phyloP scores from a whole-genome alignment of 495 filamentous ascomycete genomes.

The Astrothelium macrocarpum region DNA sequence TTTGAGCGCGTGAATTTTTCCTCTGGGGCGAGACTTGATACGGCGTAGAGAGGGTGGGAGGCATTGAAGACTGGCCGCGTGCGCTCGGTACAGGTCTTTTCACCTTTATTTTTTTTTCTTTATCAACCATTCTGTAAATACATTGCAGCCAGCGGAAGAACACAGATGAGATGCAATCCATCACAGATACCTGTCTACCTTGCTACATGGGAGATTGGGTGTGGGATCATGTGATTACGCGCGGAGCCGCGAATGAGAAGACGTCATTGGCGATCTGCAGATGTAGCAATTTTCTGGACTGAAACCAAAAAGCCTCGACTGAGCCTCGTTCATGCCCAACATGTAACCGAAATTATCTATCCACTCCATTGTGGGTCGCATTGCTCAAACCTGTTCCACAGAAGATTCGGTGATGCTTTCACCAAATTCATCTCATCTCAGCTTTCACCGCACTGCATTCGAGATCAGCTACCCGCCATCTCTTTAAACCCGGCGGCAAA shows the following conservation, averaged over 20 bases:
- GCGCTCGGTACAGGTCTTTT: too few species aligned
- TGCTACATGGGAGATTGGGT: too few species aligned
- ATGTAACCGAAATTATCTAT: neutral
- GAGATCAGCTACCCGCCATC: neutral
- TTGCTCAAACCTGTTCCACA: neutral
- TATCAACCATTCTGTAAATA: neutral
- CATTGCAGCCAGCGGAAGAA: neutral
- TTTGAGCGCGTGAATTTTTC: too few species aligned
- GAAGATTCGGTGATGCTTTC: neutral
- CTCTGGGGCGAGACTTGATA: too few species aligned
- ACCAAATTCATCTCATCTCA: neutral
- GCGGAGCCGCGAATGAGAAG: neutral
- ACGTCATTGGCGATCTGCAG: neutral
- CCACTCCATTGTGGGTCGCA: neutral
- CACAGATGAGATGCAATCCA: neutral
- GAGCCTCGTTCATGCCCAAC: neutral
- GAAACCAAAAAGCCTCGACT: neutral
- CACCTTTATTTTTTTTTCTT: neutral
- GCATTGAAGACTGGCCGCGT: too few species aligned
- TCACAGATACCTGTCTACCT: neutral
- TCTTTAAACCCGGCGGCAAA: neutral
- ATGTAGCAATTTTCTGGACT: neutral
- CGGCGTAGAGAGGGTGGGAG: too few species aligned
- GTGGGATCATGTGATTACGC: neutral
- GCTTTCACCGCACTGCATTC: neutral